These are phyloP conservation scores for Przewalskia tangutica DNA, from an alignment of 257 asterid genomes.

Conservation along the genomic window DNA sequence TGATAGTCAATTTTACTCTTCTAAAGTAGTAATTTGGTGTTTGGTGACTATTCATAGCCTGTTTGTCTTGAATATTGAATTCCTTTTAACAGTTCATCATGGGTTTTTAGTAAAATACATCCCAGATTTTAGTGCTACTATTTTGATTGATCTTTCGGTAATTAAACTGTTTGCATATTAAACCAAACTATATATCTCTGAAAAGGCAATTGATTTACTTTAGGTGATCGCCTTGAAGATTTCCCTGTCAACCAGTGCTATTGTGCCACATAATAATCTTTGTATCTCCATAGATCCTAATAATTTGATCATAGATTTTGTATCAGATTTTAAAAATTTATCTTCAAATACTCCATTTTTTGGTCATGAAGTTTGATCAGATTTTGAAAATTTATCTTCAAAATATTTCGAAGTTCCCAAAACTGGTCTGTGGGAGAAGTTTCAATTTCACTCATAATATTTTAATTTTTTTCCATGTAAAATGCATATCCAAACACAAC, in stretches of 20 bases:
- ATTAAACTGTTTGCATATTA: not conserved
- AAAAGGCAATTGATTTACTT: not conserved
- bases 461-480: no score
- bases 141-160: not conserved
- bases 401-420: no score
- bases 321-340: no score
- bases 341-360: no score
- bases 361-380: no score
- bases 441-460: no score
- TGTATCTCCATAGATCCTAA: no score
- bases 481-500: no score
- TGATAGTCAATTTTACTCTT: not conserved
- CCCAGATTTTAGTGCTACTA: not conserved
- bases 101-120: not conserved
- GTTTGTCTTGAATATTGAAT: not conserved
- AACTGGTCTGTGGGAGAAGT: no score
- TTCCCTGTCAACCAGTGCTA: not conserved
- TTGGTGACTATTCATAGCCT: not conserved
- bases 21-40: not conserved
- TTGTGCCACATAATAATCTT: not conserved
- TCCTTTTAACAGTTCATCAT: not conserved
- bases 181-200: not conserved
- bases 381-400: no score
- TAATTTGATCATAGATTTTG: no score
- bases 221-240: not conserved